These are phyloP conservation scores for Pseudogymnoascus sp. DNA, from an alignment of 2,329 filamentous ascomycete species.

Conservation along the genomic window DNA sequence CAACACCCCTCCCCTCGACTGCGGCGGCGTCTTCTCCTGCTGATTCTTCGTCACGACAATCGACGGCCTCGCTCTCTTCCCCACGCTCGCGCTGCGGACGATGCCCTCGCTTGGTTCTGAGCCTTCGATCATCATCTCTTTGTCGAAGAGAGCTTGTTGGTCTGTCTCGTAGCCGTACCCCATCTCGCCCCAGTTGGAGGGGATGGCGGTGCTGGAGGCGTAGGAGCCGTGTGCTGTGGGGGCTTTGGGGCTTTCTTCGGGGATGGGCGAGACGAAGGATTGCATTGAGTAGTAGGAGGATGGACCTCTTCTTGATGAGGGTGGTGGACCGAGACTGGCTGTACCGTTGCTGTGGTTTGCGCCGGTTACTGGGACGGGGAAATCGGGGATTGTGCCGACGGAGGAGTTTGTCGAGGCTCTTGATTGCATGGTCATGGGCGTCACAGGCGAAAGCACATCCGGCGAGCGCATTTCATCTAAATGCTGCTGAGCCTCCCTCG, in stretches of 20 bases:
- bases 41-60: constrained; percentile 40
- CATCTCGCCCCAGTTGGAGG: constrained; percentile 54
- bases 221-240: constrained; percentile 54
- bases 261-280: constrained; percentile 67
- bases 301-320: constrained; percentile 50
- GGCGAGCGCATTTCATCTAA: constrained; percentile 23
- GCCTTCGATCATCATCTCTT: constrained; percentile 21
- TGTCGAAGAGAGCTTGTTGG: constrained; percentile 13
- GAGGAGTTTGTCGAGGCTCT: constrained; percentile 47
- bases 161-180: constrained; percentile 21
- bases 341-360: constrained; percentile 43
- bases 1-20: neutral
- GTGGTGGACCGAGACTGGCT: constrained; percentile 50
- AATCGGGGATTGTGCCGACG: constrained; percentile 50
- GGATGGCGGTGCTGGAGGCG: constrained; percentile 66
- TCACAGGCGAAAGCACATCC: constrained; percentile 36
- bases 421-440: constrained; percentile 35
- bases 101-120: constrained; percentile 34
- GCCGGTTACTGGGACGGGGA: constrained; percentile 22
- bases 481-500: constrained; percentile 4
- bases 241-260: constrained; percentile 54
- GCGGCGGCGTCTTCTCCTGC: neutral
- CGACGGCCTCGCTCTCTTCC: constrained; percentile 50
- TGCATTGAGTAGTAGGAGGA: constrained; percentile 58
- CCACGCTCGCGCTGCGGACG: constrained; percentile 54